Evolutionary conservation across 2,329 filamentous ascomycete species (phyloP).

Genomic region (Penicillium sp.): DNA sequence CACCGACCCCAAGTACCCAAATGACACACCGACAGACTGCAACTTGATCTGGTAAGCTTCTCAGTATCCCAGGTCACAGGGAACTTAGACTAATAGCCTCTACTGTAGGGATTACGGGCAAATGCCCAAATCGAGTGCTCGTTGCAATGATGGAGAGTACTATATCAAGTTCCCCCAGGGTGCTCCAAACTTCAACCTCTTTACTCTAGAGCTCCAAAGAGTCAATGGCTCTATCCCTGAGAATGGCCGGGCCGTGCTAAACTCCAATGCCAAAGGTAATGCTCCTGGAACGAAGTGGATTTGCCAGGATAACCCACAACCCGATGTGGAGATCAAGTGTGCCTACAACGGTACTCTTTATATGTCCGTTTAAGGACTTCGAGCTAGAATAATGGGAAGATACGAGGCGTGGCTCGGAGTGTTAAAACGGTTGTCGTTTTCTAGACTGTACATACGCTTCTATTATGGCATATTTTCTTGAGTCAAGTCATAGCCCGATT

Average conservation of each 20-base stretch:
- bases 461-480: background rate
- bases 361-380: slow-evolving; percentile 2
- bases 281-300: slow-evolving; percentile 20
- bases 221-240: slow-evolving; percentile 23
- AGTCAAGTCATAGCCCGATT: background rate
- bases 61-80: background rate
- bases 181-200: slow-evolving; percentile 15
- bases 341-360: slow-evolving; percentile 16
- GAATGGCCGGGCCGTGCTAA: slow-evolving; percentile 17
- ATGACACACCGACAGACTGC: slow-evolving; percentile 27
- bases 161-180: slow-evolving; percentile 26
- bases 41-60: slow-evolving; percentile 24
- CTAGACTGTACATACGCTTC: background rate
- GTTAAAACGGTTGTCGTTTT: background rate
- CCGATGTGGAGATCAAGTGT: slow-evolving; percentile 13
- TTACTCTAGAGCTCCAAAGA: slow-evolving; percentile 21
- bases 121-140: slow-evolving; percentile 15
- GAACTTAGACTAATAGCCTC: background rate
- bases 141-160: slow-evolving; percentile 27
- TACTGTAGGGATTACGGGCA: slow-evolving; percentile 14
- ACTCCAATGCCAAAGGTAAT: slow-evolving; percentile 9
- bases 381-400: background rate
- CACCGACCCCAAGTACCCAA: slow-evolving; percentile 25
- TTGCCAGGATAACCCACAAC: slow-evolving; percentile 14
- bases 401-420: background rate